These are phyloP conservation scores for Heterobasidion parviporum DNA, from an alignment of 1,284 basidiomycete species.

Conservation along the genomic window DNA sequence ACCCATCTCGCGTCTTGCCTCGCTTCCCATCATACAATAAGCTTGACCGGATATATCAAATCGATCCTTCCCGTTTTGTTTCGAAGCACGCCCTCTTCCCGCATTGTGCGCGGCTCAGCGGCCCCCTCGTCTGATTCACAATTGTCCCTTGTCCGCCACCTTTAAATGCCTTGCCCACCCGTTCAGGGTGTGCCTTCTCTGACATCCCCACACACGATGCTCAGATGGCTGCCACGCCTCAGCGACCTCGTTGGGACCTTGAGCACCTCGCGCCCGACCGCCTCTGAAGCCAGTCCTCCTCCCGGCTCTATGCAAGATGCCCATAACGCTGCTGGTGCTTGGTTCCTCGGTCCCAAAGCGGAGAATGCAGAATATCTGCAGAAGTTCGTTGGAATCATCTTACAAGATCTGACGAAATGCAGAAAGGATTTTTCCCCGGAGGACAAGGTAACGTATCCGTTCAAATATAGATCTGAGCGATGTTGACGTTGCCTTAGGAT, in stretches of 20 bases:
- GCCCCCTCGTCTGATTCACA: too few relatives aligned
- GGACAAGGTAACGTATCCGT: conserved; percentile 5
- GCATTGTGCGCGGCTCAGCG: too few relatives aligned
- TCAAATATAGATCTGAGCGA: too few relatives aligned
- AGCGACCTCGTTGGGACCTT: background rate
- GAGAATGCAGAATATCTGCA: conserved; percentile 8
- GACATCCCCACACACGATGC: background rate
- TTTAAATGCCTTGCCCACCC: too few relatives aligned
- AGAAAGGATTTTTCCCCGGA: conserved; percentile 6
- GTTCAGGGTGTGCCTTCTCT: background rate
- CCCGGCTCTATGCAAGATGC: background rate
- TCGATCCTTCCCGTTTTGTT: too few relatives aligned
- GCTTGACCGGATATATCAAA: too few relatives aligned
- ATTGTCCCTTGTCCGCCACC: too few relatives aligned
- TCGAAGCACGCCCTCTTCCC: too few relatives aligned
- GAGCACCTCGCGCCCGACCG: background rate
- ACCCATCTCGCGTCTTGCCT: too few relatives aligned
- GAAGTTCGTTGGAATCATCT: conserved; percentile 5
- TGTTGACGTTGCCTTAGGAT: too few relatives aligned
- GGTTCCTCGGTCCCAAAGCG: conserved; percentile 12
- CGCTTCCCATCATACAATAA: too few relatives aligned
- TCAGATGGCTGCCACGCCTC: conserved; percentile 4
- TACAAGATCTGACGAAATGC: conserved; percentile 6
- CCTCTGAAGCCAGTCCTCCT: too few relatives aligned
- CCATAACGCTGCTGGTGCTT: conserved; percentile 9